Percentiles rank a stretch among this genome's conserved stretches.
phyloP scores from a whole-genome alignment of 305 asterid species.

The Solanum aculeatissimum region DNA sequence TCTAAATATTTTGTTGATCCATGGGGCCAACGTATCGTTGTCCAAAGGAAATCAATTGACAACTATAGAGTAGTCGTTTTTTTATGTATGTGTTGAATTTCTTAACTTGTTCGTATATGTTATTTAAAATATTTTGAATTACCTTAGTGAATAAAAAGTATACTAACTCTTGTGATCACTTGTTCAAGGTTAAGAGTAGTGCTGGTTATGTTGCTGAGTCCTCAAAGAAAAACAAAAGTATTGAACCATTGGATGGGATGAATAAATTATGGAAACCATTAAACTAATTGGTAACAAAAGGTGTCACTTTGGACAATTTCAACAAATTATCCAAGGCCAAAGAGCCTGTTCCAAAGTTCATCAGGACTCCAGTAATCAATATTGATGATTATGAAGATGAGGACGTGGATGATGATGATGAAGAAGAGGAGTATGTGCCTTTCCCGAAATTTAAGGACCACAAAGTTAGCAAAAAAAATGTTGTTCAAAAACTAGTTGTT shows the following conservation, averaged over 20 bases:
- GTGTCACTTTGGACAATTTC: background rate
- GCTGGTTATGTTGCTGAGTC: background rate
- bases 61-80: background rate
- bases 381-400: background rate
- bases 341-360: background rate
- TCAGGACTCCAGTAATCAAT: background rate
- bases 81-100: background rate
- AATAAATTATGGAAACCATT: background rate
- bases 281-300: background rate
- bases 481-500: too few relatives aligned
- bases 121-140: background rate
- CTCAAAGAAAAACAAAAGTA: background rate
- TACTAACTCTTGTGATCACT: background rate
- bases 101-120: background rate
- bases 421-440: background rate
- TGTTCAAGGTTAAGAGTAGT: background rate
- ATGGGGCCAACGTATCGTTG: background rate
- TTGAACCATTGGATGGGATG: background rate
- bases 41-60: background rate
- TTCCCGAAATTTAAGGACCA: background rate
- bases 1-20: background rate
- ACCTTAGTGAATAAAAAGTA: background rate
- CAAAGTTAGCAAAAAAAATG: background rate
- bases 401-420: background rate
- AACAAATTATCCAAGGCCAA: background rate